Percentiles rank a stretch among this genome's conserved stretches.
These are phyloP conservation scores for Coix lacrymajobi DNA, from an alignment of 176 grass and related monocot species.

Conservation along the genomic window DNA sequence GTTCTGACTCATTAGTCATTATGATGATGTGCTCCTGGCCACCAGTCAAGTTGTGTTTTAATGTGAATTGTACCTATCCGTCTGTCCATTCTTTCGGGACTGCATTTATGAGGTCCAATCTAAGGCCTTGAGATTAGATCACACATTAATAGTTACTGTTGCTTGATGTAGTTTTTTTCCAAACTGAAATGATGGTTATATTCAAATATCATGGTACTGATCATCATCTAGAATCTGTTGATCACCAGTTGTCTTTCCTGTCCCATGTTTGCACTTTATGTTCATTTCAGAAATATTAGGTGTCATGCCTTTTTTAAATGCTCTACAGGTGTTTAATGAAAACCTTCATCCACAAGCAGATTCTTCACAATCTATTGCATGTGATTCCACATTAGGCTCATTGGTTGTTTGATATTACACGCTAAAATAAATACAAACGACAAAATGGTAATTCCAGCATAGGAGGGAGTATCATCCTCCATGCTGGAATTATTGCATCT, in stretches of 20 bases:
- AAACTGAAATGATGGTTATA: background rate
- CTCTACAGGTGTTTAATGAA: constrained; percentile 5
- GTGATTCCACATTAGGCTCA: background rate
- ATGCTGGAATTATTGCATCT: background rate
- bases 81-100: background rate
- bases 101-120: constrained; percentile 8
- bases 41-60: background rate
- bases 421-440: background rate
- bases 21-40: background rate
- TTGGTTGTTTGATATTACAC: background rate
- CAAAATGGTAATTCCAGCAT: too few species aligned
- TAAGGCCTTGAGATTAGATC: background rate
- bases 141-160: background rate
- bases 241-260: background rate
- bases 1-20: background rate
- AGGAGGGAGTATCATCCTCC: background rate
- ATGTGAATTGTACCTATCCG: background rate
- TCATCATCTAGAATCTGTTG: constrained; percentile 8
- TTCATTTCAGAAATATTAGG: background rate
- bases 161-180: background rate
- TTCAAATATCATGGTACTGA: background rate
- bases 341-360: background rate
- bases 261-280: background rate
- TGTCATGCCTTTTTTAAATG: background rate
- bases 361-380: constrained; percentile 22